A percentile compares a stretch with the other conserved stretches of the same genome.
Conservation (phyloP, 2,329 filamentous ascomycete genomes). For the Zasmidium angulare region DNA sequence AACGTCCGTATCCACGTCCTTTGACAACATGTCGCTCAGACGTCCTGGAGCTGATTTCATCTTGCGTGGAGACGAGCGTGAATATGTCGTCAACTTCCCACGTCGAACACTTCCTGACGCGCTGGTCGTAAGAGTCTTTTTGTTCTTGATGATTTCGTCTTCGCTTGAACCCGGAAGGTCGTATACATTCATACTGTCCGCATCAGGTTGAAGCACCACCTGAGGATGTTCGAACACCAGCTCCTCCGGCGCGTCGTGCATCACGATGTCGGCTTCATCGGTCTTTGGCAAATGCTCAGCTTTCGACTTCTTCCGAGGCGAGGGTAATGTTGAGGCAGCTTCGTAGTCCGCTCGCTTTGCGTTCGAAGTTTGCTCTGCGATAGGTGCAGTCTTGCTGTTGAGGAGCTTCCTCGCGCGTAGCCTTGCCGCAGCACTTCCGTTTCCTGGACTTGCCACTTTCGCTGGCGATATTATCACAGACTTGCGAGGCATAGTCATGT, state of each 20-base stretch:
- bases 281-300: background rate
- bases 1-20: constrained; percentile 21
- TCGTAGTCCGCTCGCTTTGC: constrained; percentile 11
- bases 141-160: constrained; percentile 10
- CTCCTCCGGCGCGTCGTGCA: constrained; percentile 9
- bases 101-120: background rate
- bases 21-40: constrained; percentile 28
- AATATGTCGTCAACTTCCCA: constrained; percentile 1
- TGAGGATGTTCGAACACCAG: constrained; percentile 4
- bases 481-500: background rate
- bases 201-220: background rate
- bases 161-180: constrained; percentile 22
- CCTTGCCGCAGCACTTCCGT: constrained; percentile 23
- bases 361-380: background rate
- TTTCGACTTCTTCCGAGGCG: constrained; percentile 19
- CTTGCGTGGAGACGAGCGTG: constrained; percentile 20
- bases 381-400: background rate
- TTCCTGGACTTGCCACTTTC: constrained; percentile 8
- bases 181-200: constrained; percentile 16
- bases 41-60: constrained; percentile 32
- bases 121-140: background rate
- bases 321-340: constrained; percentile 5
- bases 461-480: background rate
- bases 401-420: constrained; percentile 22
- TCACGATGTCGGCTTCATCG: constrained; percentile 11